phyloP scores from a whole-genome alignment of 805 yeast genomes.

The Zygotorulaspora chibaensis region DNA sequence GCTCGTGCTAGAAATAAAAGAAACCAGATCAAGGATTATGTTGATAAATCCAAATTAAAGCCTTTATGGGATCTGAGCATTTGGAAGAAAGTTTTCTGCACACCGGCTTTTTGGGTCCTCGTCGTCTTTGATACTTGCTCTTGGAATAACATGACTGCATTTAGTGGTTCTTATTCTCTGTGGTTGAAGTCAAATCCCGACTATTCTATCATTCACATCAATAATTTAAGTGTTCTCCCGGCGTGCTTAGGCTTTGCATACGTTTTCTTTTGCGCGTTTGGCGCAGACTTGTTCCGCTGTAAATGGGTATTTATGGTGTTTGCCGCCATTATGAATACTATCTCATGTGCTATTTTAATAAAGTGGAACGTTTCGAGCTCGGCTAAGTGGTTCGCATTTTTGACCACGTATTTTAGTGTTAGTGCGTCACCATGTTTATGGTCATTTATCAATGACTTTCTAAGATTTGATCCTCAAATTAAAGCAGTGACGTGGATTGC shows the following conservation, averaged over 20 bases:
- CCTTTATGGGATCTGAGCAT: conserved; percentile 38
- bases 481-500: conserved; percentile 55
- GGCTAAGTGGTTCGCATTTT: conserved; percentile 65
- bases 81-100: conserved; percentile 50
- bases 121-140: conserved; percentile 53
- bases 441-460: conserved; percentile 54
- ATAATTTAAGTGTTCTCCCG: conserved; percentile 50
- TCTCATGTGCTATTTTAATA: conserved; percentile 52
- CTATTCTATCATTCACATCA: conserved; percentile 43
- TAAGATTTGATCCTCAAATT: conserved; percentile 52
- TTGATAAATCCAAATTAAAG: conserved; percentile 26
- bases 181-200: conserved; percentile 54
- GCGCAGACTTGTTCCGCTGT: conserved; percentile 47
- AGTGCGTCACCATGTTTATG: conserved; percentile 60
- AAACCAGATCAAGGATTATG: conserved; percentile 33
- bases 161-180: conserved; percentile 52
- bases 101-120: conserved; percentile 55
- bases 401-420: conserved; percentile 57
- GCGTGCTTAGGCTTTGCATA: conserved; percentile 56
- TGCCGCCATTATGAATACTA: conserved; percentile 49
- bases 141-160: conserved; percentile 58
- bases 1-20: conserved; percentile 44
- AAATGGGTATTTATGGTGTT: conserved; percentile 52
- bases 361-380: conserved; percentile 53
- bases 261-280: conserved; percentile 43